These are phyloP conservation scores for Colletotrichum kahawae DNA, from an alignment of 2,329 filamentous ascomycete species.

Conservation along the genomic window DNA sequence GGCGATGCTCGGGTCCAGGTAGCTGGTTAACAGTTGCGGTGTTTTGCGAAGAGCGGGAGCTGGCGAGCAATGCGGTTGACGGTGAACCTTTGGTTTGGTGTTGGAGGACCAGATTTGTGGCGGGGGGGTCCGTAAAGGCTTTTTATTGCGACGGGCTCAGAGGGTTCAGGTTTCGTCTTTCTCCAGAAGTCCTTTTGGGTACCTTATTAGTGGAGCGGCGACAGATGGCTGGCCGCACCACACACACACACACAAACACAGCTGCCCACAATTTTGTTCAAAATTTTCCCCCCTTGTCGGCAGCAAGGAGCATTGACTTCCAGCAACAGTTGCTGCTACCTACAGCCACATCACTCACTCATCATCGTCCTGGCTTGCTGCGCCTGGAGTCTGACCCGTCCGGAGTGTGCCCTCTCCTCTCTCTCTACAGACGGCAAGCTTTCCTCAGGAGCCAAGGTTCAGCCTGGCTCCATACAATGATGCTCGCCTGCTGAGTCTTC, in stretches of 20 bases:
- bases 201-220: conserved; percentile 3
- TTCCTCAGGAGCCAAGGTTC: conserved; percentile 2
- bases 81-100: conserved; percentile 15
- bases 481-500: background rate
- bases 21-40: conserved; percentile 3
- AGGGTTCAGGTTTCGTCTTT: conserved; percentile 22
- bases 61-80: conserved; percentile 8
- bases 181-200: conserved; percentile 9
- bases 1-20: conserved; percentile 6
- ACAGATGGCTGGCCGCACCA: conserved; percentile 1
- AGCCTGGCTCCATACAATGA: conserved; percentile 6
- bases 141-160: conserved; percentile 19
- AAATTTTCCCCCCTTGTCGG: conserved; percentile 9
- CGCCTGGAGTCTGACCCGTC: background rate
- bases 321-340: background rate
- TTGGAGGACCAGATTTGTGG: background rate
- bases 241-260: background rate
- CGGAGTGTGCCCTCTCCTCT: background rate
- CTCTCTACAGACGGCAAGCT: background rate
- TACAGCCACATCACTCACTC: background rate
- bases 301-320: background rate
- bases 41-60: background rate
- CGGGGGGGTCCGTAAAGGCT: conserved; percentile 4
- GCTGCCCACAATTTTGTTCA: conserved; percentile 9
- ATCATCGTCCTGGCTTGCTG: background rate